Base-by-base conservation (phyloP, 306 rosid genomes). In the Cercis canadensis region DNA sequence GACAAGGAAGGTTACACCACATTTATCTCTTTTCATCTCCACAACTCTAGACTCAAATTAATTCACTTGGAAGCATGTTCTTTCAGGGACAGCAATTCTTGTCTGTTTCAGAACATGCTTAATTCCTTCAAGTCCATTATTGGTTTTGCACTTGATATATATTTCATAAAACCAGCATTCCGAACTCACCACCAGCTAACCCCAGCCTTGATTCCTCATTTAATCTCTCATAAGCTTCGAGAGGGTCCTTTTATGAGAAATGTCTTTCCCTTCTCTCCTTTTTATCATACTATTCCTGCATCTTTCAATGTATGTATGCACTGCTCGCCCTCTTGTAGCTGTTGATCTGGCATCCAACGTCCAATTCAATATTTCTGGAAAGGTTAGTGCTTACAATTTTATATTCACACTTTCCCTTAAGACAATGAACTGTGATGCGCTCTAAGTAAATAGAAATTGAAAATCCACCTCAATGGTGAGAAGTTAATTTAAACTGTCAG, bases 321-420 rank as follows among this genome's bases (percentile, higher is more conserved):
- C 55, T 63, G 84, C 86, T 82, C 92, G 86, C 9, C 62, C 55
- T 57, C 69, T 87, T 33, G 73, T 32, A 21, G 57, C 29, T 43
- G 31, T 17, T 72, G 64, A 57, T 33, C 45, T 69, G 63, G 63
- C 47, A 36, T 45, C 61, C 18, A 21, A 13, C 11, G 18, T 55
- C 9, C 24, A 56, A 2, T 16, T 67, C 73, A 62, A 37, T 8
- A 49, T 47, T 61, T 71, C 59, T 29, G 37, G 21, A 47, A 77
- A 84, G 87, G 87, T 87, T 37, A 9, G 80, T 63, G 56, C 11
- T 18, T 49, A 2, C 11, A 41, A 2, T 16, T 4, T 4, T 7
- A 31, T 36, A 7, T 39, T 12, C 46, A 36, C 29, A 4, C 29
- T 24, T 24, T 24, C 29, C 3, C 29, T 24, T 24, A 24, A 24